Evolutionary conservation across 495 filamentous ascomycete species (phyloP).

Genomic region (Peziza echinospora): DNA sequence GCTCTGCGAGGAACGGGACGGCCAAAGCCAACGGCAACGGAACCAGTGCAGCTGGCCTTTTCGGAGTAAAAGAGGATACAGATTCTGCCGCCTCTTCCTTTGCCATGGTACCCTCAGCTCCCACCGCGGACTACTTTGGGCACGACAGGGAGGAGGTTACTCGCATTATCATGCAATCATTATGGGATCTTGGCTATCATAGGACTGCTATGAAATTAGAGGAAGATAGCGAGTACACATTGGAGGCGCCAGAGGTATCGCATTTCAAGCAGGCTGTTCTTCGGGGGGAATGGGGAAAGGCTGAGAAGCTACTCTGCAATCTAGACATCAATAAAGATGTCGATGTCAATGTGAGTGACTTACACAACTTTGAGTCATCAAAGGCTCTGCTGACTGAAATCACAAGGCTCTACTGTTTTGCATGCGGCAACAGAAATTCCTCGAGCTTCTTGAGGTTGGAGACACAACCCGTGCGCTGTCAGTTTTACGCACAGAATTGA

Average conservation of each 20-base stretch:
- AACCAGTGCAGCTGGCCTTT: slow-evolving; percentile 8
- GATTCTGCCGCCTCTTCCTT: slow-evolving; percentile 17
- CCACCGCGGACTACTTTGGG: slow-evolving; percentile 37
- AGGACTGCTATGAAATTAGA: slow-evolving; percentile 49
- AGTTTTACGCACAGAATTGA: slow-evolving; percentile 71
- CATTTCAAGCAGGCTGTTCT: slow-evolving; percentile 66
- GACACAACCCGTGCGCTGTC: slow-evolving; percentile 51
- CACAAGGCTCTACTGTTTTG: slow-evolving; percentile 45
- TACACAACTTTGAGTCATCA: slow-evolving; percentile 4
- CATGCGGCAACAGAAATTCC: slow-evolving; percentile 80
- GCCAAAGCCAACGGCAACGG: slow-evolving; percentile 17
- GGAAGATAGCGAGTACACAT: slow-evolving; percentile 65
- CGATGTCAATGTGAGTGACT: slow-evolving; percentile 25
- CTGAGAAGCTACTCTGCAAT: slow-evolving; percentile 59
- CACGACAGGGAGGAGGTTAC: slow-evolving; percentile 90
- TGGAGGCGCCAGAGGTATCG: slow-evolving; percentile 69
- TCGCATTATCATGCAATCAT: slow-evolving; percentile 72
- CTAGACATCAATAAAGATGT: slow-evolving; percentile 30
- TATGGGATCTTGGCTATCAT: slow-evolving; percentile 70
- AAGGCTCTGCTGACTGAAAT: slow-evolving; percentile 31
- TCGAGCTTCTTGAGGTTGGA: slow-evolving; percentile 64
- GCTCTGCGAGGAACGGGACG: slow-evolving; percentile 7
- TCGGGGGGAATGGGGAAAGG: slow-evolving; percentile 61
- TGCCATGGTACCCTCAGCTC: slow-evolving; percentile 18
- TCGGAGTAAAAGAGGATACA: slow-evolving; percentile 14